phyloP scores from a whole-genome alignment of 2,329 filamentous ascomycete species.

The Leptographium wingfieldii region DNA sequence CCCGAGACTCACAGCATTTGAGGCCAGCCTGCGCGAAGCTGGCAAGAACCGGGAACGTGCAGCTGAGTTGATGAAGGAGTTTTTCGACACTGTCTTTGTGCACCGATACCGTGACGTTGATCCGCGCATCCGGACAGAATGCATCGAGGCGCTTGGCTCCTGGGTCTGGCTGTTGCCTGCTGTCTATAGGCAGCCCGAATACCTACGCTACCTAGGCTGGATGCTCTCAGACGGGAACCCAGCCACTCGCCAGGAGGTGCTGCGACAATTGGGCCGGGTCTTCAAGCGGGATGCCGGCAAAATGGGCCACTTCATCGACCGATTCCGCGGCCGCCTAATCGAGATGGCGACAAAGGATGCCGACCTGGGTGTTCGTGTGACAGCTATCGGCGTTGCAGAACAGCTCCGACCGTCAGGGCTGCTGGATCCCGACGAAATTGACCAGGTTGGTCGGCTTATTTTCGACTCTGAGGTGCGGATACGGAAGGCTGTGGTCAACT shows the following conservation, averaged over 20 bases:
- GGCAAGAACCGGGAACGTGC: constrained; percentile 57
- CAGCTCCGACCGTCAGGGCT: constrained; percentile 71
- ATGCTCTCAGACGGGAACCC: constrained; percentile 72
- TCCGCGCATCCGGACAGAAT: constrained; percentile 76
- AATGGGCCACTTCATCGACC: constrained; percentile 83
- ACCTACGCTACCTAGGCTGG: constrained; percentile 91
- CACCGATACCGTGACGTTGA: constrained; percentile 94
- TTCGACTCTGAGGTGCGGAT: constrained; percentile 79
- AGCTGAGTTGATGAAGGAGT: constrained; percentile 64
- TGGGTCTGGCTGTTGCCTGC: constrained; percentile 84
- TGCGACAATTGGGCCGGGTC: constrained; percentile 69
- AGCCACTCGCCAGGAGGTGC: constrained; percentile 67
- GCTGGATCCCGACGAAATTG: constrained; percentile 83
- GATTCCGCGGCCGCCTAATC: constrained; percentile 74
- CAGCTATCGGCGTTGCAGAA: constrained; percentile 71
- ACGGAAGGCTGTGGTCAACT: constrained; percentile 76
- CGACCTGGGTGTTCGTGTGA: constrained; percentile 67
- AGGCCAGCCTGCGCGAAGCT: constrained; percentile 58
- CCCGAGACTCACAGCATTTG: constrained; percentile 58
- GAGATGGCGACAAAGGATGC: constrained; percentile 86
- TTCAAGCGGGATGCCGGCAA: constrained; percentile 73
- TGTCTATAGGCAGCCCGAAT: constrained; percentile 79
- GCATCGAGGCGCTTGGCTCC: constrained; percentile 69
- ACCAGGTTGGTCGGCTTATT: constrained; percentile 73
- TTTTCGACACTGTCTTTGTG: constrained; percentile 86